A percentile compares a stretch with the other conserved stretches of the same genome.
These are phyloP conservation scores for Trametes coccinea DNA, from an alignment of 768 basidiomycete genomes.

Conservation along the genomic window DNA sequence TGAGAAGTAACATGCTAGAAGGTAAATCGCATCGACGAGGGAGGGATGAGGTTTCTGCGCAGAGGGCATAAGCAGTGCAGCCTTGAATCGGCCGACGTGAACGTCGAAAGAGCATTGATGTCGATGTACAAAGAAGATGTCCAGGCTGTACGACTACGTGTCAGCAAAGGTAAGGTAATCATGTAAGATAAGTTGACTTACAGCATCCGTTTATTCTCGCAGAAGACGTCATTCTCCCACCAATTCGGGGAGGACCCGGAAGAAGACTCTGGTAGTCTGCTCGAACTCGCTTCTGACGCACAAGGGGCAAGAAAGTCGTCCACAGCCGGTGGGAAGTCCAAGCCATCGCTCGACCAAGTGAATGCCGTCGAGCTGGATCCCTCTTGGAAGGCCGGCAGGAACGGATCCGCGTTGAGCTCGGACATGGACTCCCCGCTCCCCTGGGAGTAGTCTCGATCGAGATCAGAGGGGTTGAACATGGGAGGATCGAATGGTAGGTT, in stretches of 20 bases:
- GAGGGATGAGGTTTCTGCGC: conserved; percentile 51
- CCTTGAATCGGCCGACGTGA: conserved; percentile 45
- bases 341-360: conserved; percentile 6
- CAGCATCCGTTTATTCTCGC: conserved; percentile 41
- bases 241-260: conserved; percentile 18
- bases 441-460: conserved; percentile 7
- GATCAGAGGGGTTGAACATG: conserved; percentile 11
- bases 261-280: conserved; percentile 12
- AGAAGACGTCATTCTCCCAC: conserved; percentile 33
- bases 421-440: background rate
- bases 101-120: conserved; percentile 62
- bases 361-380: background rate
- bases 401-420: background rate
- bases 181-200: conserved; percentile 28
- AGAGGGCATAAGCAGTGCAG: conserved; percentile 31
- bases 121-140: conserved; percentile 55
- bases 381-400: background rate
- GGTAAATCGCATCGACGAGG: conserved; percentile 60
- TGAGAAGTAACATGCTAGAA: conserved; percentile 59
- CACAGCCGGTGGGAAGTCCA: conserved; percentile 13
- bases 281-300: conserved; percentile 13
- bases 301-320: conserved; percentile 18
- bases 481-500: conserved; percentile 5
- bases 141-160: conserved; percentile 40
- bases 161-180: conserved; percentile 5